Base-by-base conservation (phyloP, 1,139 yeast genomes). In the Hyphopichia burtonii region DNA sequence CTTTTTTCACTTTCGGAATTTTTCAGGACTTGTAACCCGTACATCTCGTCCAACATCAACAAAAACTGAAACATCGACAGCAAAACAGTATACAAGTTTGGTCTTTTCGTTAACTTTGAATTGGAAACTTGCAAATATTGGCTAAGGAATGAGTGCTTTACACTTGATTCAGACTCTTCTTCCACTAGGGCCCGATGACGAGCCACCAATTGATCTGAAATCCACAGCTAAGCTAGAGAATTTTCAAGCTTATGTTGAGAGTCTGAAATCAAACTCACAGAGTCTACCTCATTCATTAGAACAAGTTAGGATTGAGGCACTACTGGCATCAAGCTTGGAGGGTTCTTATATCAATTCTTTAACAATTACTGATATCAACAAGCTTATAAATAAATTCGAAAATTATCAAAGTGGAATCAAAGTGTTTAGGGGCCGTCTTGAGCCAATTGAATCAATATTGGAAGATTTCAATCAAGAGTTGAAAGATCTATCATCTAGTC, bases 381-480 rank as follows among this genome's bases (percentile, higher is more conserved):
- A 42, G 18, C 50, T 63, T 28, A 50, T 58, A 39, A 50, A 54
- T 42, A 52, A 58, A 33, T 71, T 71, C 44, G 55, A 63, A 23
- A 52, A 55, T 7, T 67, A 74, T 45, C 68, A 69, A 42, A 47
- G 52, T 6, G 59, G 67, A 4, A 61, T 81, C n/a, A 55, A 56
- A 19, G 52, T 56, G 9, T 71, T 78, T 34, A 63, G 73, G 41
- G 54, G 61, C 7, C 69, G 60, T 36, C 48, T 74, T 20, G 50
- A 46, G 17, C 76, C 77, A 2, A 61, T 73, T 22, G 67, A 65
- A 38, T 37, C 44, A n/a, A 72, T 78, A 17, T 62, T 83, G 37
- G 53, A 58, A 12, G 65, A 69, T 23, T 86, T 88, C 61, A 82
- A 83, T 51, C 47, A 58, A 4, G 83, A 83, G 47, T 66, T 90